Evolutionary conservation across 306 rosid species (phyloP), one percentile per base, ranked within the genome.

Genomic region (Ormosia semicastrata): DNA sequence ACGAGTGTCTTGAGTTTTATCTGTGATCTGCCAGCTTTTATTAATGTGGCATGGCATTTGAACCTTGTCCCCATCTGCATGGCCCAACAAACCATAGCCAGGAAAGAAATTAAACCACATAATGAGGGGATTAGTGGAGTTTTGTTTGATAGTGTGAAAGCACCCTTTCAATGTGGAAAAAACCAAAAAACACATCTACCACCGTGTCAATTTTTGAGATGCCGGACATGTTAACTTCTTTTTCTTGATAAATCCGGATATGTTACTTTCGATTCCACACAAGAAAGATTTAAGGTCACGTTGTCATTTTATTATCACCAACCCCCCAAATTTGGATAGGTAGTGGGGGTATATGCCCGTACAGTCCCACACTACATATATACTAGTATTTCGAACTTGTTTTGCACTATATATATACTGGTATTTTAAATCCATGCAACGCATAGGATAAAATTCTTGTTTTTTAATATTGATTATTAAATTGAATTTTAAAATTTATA

Each of bases 61-160:
- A 71, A 75, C 73, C 78, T 75, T 86, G 81, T 76, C 74, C n/a
- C 56, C 49, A 37, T 24, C 30, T 11, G 12, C 30, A 10, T 63
- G 41, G 14, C 62, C 29, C 56, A 39, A 13, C 30, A 41, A 6
- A 3, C 74, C 58, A 72, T 60, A 1, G 57, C 50, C 39, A 40
- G 5, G 2, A 10, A 53, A 15, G 14, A 24, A 44, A 24, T 24
- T 24, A 68, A 44, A 4, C 53, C 52, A 56, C 10, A 9, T 11
- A 7, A 32, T 47, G 13, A 64, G 36, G 63, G 44, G 5, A 34
- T 3, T 7, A 36, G 64, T 58, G 74, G 52, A 43, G 63, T 46
- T 82, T 58, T 57, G 71, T 75, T 67, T 76, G 66, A 73, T 46
- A 44, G 62, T 15, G 64, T 18, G 63, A 79, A 80, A 62, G 78